Evolutionary conservation across 2,329 filamentous ascomycete genomes (phyloP).

Genomic region (Ustulina deusta): DNA sequence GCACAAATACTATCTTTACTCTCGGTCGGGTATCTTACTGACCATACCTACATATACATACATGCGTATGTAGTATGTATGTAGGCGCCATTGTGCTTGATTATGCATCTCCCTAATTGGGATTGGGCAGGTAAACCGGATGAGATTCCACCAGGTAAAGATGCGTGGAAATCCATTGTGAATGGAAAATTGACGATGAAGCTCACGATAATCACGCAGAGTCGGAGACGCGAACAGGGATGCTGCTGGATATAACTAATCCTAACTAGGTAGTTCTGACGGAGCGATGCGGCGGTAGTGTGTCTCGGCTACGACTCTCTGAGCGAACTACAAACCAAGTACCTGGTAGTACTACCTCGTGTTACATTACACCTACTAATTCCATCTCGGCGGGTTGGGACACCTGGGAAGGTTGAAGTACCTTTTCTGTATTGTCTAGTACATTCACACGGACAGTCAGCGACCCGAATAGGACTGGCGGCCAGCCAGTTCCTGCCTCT

Average conservation of each 20-base stretch:
- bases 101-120: neutral
- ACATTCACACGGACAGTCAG: neutral
- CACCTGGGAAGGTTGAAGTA: slow-evolving; percentile 2
- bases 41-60: too few species aligned
- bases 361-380: neutral
- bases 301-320: slow-evolving; percentile 22
- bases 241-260: neutral
- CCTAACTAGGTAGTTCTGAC: slow-evolving; percentile 26
- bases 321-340: neutral
- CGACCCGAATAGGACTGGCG: neutral
- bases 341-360: neutral
- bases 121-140: slow-evolving; percentile 5
- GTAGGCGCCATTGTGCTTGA: neutral
- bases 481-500: neutral
- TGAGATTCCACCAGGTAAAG: neutral
- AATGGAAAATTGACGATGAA: slow-evolving; percentile 28
- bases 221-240: slow-evolving; percentile 30
- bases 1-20: too few species aligned
- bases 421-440: neutral
- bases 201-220: slow-evolving; percentile 38
- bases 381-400: neutral
- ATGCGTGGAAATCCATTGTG: neutral
- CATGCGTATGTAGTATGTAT: neutral
- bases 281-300: slow-evolving; percentile 24
- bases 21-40: too few species aligned